Base-by-base conservation (phyloP, 164 flowering plant genomes). In the Protea cynaroides region DNA sequence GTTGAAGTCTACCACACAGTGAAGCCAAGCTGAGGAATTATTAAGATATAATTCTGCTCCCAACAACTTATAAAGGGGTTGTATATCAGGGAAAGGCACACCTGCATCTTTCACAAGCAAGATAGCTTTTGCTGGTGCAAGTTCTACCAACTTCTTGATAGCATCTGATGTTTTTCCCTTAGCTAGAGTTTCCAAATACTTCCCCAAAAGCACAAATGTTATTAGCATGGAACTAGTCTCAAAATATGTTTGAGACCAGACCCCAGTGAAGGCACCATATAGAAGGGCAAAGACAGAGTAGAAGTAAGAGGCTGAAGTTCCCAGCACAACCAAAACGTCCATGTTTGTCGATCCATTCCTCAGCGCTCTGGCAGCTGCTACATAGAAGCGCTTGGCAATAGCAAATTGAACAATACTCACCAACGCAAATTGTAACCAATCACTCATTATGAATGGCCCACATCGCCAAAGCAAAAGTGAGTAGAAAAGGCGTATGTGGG, bases 131-230 rank as follows among this genome's bases (percentile, higher is more conserved):
- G 98, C 91, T 18, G 98, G 98, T 53, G 94, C 78, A 75, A 92
- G 96, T 78, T 92, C 97, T 55, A 95, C 89, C 14, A 95, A 76
- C 79, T 95, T 95, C 76, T 86, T 90, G 68, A 95, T 92, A 73
- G 99, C 99, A 77, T 85, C 96, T 43, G 99, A 95, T 60, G 99
- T 92, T 75, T 92, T 92, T 52, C 98, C 98, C 69, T 95, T 95
- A 6, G 99, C 99, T 63, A 92, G 85, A 72, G 77, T 77, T 73
- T 95, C 99, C 84, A 95, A 81, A 75, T 92, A 95, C 75, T 95
- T 95, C 1, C 99, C 99, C 74, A 92, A 72, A 61, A 95, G 78
- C 49, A 95, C 98, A 83, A 87, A 95, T 25, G 99, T 95, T 68
- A 95, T 92, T 37, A 95, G 80, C 98, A 95, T 92, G 47, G 99